Percentiles rank a stretch among this genome's conserved stretches.
Conservation (phyloP, 2,329 filamentous ascomycete genomes). For the Pyrenochaeta sp. region DNA sequence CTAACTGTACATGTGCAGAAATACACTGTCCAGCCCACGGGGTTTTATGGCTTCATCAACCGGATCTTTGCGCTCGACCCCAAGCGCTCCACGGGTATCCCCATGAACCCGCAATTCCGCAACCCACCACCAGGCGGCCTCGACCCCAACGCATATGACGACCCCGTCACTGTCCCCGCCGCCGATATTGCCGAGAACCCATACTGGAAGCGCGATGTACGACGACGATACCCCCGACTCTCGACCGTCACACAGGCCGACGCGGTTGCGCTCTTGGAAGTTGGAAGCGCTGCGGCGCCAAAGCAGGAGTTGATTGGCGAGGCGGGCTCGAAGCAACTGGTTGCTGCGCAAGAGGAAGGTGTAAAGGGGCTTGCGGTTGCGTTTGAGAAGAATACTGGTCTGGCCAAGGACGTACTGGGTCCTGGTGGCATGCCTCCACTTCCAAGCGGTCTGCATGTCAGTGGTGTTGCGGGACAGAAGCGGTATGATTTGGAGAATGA, state of each 20-base stretch:
- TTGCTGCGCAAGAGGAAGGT: slow-evolving; percentile 78
- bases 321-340: slow-evolving; percentile 75
- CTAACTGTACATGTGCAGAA: slow-evolving; percentile 67
- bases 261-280: slow-evolving; percentile 81
- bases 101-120: slow-evolving; percentile 91
- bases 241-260: slow-evolving; percentile 85
- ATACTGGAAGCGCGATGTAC: slow-evolving; percentile 94
- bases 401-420: slow-evolving; percentile 69
- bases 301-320: slow-evolving; percentile 83
- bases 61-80: slow-evolving; percentile 81
- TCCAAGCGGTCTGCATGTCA: slow-evolving; percentile 72
- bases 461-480: slow-evolving; percentile 66
- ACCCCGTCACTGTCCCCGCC: slow-evolving; percentile 84
- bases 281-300: slow-evolving; percentile 82
- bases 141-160: slow-evolving; percentile 77
- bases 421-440: slow-evolving; percentile 85
- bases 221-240: slow-evolving; percentile 81
- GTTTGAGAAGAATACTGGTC: slow-evolving; percentile 71
- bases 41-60: slow-evolving; percentile 87
- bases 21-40: slow-evolving; percentile 91
- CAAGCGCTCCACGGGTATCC: slow-evolving; percentile 88
- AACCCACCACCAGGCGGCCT: slow-evolving; percentile 80
- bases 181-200: slow-evolving; percentile 90
- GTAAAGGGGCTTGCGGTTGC: slow-evolving; percentile 74
- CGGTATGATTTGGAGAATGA: slow-evolving; percentile 75